Evolutionary conservation across 2,329 filamentous ascomycete species (phyloP), one percentile per base, ranked within the genome.

Genomic region (Chrysosporium keratinophilum): DNA sequence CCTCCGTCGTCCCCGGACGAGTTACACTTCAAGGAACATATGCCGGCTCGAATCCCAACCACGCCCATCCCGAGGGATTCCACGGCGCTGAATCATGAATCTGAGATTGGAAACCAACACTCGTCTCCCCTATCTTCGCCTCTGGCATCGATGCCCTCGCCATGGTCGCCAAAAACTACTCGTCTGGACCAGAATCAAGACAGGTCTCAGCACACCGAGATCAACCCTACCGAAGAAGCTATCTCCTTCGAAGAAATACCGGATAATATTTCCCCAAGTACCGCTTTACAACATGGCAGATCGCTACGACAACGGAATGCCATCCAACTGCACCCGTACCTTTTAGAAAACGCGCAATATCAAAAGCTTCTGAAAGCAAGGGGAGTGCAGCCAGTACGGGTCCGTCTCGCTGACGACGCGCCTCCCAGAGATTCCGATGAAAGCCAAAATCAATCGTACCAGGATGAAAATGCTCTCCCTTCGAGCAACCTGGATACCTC

Each of bases 271-370:
- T 11, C 31, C 37, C 7, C 20, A 42, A 20, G 14, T 19, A 14
- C 20, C 37, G 19, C 39, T 17, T 10, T 9, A 46, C 23, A 28
- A 10, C 20, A 47, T 43, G 40, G 65, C 55, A 65, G 70, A 54
- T 63, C 62, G 3, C 61, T 76, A 19, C 66, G 74, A 50, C 65
- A 72, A 53, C 69, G 74, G 39, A 74, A 74, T 58, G 69, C 72
- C 6, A 75, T 75, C 47, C 74, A 77, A 52, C 56, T 75, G 28
- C 72, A 76, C 57, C 74, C 74, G 1, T 77, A 76, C 54, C 61
- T 69, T 0, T 59, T 75, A 14, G 74, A 77, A 57, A 64, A 69
- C 55, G 72, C 72, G 6, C 68, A 68, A 52, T 76, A 76, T 57
- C 64, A 67, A 43, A 65, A 59, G 34, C 66, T 66, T 41, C 65